Conservation (phyloP, 805 yeast genomes). For the Ogataea salicorniae region DNA sequence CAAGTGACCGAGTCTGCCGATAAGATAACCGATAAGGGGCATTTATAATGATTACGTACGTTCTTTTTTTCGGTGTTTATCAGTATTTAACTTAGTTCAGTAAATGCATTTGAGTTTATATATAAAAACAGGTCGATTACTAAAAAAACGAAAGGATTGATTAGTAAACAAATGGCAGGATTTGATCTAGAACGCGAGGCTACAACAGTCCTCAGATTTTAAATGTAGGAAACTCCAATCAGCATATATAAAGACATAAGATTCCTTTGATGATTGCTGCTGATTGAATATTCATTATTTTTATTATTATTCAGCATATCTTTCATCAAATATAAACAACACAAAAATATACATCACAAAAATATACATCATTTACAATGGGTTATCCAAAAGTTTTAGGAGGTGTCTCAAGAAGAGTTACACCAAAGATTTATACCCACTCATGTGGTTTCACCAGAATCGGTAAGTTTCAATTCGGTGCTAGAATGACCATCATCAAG, state of each 20-base stretch:
- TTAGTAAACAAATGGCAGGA: no score
- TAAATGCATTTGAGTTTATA: not conserved
- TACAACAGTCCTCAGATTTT: no score
- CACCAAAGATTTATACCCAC: constrained; percentile 29
- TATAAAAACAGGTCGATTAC: no score
- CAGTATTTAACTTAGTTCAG: not conserved
- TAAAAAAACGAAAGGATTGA: no score
- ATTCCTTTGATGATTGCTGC: not conserved
- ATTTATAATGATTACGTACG: not conserved
- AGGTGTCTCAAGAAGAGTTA: constrained; percentile 34
- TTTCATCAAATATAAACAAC: not conserved
- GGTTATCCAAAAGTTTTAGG: constrained; percentile 36
- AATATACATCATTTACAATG: constrained; percentile 20
- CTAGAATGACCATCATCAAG: constrained; percentile 35
- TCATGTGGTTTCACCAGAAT: constrained; percentile 32
- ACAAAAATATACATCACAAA: not conserved
- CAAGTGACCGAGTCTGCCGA: constrained; percentile 20
- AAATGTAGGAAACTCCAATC: no score
- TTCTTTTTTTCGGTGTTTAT: not conserved
- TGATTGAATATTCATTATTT: not conserved
- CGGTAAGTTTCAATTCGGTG: constrained; percentile 31
- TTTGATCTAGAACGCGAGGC: no score
- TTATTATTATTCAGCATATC: no score
- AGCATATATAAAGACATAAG: no score
- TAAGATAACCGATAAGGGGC: not conserved